Percentiles rank a stretch among this genome's conserved stretches.
phyloP scores from a whole-genome alignment of 2,329 filamentous ascomycete species.

The Ceratocystis smalleyi region DNA sequence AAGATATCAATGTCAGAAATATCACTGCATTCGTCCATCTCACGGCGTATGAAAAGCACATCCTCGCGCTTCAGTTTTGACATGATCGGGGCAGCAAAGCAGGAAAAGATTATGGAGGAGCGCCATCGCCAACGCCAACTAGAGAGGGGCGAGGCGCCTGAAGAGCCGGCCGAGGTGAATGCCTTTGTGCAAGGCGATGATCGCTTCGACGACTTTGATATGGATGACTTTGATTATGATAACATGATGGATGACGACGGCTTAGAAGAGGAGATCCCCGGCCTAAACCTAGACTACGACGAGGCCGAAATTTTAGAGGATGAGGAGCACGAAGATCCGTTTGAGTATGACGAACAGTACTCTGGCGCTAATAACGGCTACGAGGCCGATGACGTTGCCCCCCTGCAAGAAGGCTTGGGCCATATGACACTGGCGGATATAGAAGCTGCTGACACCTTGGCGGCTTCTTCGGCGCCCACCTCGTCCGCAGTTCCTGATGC shows the following conservation, averaged over 20 bases:
- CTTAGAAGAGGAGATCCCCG: constrained; percentile 51
- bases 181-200: constrained; percentile 29
- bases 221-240: constrained; percentile 48
- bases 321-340: constrained; percentile 21
- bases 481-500: too few species aligned
- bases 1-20: constrained; percentile 37
- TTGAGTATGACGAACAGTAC: constrained; percentile 21
- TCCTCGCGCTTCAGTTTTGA: constrained; percentile 73
- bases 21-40: constrained; percentile 36
- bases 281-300: constrained; percentile 34
- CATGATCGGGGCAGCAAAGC: constrained; percentile 53
- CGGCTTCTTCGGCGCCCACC: neutral
- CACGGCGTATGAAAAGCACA: constrained; percentile 56
- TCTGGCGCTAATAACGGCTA: constrained; percentile 20
- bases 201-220: constrained; percentile 38
- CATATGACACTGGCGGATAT: constrained; percentile 17
- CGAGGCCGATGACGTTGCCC: constrained; percentile 30
- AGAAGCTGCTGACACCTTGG: constrained; percentile 2
- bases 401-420: constrained; percentile 22
- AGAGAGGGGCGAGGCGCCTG: constrained; percentile 36
- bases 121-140: constrained; percentile 52
- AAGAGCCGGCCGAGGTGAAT: constrained; percentile 24
- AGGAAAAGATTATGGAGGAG: constrained; percentile 57
- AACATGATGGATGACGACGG: constrained; percentile 51
- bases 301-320: constrained; percentile 29